Evolutionary conservation across 768 basidiomycete genomes (phyloP).

Genomic region (Ramaria sp.): DNA sequence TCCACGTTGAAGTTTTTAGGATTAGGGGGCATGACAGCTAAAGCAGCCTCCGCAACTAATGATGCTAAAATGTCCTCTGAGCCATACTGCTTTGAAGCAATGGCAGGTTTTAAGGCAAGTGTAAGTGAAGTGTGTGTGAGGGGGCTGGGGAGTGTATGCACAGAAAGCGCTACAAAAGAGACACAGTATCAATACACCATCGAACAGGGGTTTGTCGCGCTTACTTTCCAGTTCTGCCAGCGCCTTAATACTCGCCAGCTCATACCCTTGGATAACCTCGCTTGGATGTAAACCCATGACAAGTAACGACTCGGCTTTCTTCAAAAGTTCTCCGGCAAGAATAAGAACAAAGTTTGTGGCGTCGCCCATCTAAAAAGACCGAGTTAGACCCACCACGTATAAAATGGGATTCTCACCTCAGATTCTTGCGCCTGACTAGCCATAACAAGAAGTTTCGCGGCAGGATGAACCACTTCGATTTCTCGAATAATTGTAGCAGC

Average conservation of each 20-base stretch:
- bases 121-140: slow-evolving; percentile 58
- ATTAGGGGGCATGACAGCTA: slow-evolving; percentile 84
- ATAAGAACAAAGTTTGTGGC: slow-evolving; percentile 94
- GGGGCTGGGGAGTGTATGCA: slow-evolving; percentile 57
- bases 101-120: slow-evolving; percentile 76
- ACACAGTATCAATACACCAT: slow-evolving; percentile 11
- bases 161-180: slow-evolving; percentile 47
- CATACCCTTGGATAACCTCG: slow-evolving; percentile 92
- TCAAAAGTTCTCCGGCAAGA: slow-evolving; percentile 88
- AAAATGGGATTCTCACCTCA: slow-evolving; percentile 41
- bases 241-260: slow-evolving; percentile 77
- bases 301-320: slow-evolving; percentile 84
- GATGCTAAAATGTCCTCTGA: slow-evolving; percentile 72
- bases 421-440: slow-evolving; percentile 92
- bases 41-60: slow-evolving; percentile 87
- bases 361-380: slow-evolving; percentile 77
- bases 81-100: slow-evolving; percentile 97
- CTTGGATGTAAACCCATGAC: slow-evolving; percentile 97
- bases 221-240: slow-evolving; percentile 83
- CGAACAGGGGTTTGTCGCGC: slow-evolving; percentile 21
- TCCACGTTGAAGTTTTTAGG: slow-evolving; percentile 95
- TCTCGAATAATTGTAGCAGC: slow-evolving; percentile 98
- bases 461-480: slow-evolving; percentile 97
- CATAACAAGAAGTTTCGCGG: slow-evolving; percentile 98
- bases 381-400: neutral